phyloP scores from a whole-genome alignment of 176 grass and related monocot genomes.

The Bonia amplexicaulis region DNA sequence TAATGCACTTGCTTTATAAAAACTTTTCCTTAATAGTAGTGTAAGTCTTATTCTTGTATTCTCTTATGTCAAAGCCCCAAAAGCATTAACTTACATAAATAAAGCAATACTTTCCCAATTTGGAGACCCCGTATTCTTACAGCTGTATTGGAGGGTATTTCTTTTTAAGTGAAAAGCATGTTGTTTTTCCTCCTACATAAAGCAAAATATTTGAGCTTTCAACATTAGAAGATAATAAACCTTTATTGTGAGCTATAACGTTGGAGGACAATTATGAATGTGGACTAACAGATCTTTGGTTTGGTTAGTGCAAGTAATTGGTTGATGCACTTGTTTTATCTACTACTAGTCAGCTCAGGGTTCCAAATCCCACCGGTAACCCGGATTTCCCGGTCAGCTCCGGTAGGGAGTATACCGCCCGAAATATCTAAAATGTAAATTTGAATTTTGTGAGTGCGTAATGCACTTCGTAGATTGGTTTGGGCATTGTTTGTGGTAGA shows the following conservation, averaged over 20 bases:
- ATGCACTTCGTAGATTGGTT: no score
- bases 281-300: not conserved
- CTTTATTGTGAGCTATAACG: not conserved
- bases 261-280: not conserved
- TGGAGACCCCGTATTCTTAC: not conserved
- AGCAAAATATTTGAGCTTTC: not conserved
- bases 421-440: no score
- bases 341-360: no score
- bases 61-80: not conserved
- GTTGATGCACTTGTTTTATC: conserved; percentile 8
- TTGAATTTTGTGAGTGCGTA: no score
- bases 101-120: not conserved
- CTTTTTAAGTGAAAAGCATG: not conserved
- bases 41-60: not conserved
- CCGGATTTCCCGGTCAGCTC: no score
- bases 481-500: no score
- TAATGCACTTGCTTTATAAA: not conserved
- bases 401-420: no score
- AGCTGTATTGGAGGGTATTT: not conserved
- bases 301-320: not conserved
- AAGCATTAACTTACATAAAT: not conserved
- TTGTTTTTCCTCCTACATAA: not conserved
- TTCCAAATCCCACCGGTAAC: no score
- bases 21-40: not conserved
- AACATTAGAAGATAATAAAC: not conserved